These are phyloP conservation scores for Furcasterigmium sp. DNA, from an alignment of 2,329 filamentous ascomycete species.

Conservation along the genomic window DNA sequence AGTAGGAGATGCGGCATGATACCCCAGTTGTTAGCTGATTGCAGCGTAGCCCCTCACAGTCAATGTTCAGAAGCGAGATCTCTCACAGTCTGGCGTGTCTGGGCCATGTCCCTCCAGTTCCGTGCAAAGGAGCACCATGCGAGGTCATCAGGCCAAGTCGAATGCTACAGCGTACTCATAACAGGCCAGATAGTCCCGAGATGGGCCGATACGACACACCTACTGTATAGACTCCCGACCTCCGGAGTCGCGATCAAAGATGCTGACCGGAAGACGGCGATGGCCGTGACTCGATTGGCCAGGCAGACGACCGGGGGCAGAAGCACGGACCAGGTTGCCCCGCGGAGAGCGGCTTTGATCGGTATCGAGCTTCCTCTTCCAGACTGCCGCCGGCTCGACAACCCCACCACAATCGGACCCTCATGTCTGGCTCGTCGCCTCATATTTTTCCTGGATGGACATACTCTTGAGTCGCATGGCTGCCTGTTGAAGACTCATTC, in stretches of 20 bases:
- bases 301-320: neutral
- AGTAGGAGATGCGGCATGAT: neutral
- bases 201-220: neutral
- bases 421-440: no score
- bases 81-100: no score
- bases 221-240: no score
- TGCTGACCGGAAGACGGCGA: neutral
- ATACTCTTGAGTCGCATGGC: neutral
- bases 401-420: neutral
- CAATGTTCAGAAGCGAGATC: no score
- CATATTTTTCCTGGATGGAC: neutral
- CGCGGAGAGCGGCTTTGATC: neutral
- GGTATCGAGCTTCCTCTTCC: constrained; percentile 2
- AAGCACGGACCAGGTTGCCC: neutral
- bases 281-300: neutral
- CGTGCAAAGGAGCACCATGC: no score
- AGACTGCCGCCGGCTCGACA: neutral
- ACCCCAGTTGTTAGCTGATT: neutral
- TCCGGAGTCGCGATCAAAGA: neutral
- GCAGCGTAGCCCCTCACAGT: no score
- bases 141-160: no score
- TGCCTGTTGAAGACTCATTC: no score
- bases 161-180: no score
- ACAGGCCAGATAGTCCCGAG: neutral
- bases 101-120: no score